Percentiles rank a stretch among this genome's conserved stretches.
Conservation (phyloP, 495 filamentous ascomycete genomes). For the Eremomyces bilateralis region DNA sequence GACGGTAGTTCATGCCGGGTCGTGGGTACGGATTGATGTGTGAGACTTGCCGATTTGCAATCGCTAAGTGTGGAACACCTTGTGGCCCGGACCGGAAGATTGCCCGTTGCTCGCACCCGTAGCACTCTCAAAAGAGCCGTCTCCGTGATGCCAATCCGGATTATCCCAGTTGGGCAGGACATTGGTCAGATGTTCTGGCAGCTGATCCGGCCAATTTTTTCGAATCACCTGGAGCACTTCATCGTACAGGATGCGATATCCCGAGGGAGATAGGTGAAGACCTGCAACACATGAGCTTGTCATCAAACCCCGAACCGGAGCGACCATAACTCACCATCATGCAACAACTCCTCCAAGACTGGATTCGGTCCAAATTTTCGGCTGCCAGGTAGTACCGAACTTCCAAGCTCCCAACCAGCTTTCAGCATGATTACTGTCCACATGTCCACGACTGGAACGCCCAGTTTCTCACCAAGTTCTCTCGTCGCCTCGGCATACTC, state of each 20-base stretch:
- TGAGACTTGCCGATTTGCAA: too few species aligned
- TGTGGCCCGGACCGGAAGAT: too few species aligned
- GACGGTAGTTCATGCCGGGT: too few species aligned
- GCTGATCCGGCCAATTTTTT: conserved; percentile 34
- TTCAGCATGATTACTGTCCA: conserved; percentile 48
- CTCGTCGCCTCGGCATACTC: conserved; percentile 47
- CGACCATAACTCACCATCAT: conserved; percentile 30
- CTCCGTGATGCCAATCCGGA: too few species aligned
- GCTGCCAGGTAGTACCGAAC: conserved; percentile 29
- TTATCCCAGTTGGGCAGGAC: conserved; percentile 32
- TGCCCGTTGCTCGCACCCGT: too few species aligned
- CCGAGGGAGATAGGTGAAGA: conserved; percentile 39
- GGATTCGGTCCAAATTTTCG: conserved; percentile 21
- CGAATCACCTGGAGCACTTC: conserved; percentile 31
- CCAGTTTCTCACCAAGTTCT: conserved; percentile 38
- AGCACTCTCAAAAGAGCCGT: too few species aligned
- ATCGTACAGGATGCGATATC: conserved; percentile 36
- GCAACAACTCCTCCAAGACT: conserved; percentile 28
- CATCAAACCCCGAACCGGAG: neutral
- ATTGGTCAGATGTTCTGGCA: conserved; percentile 28
- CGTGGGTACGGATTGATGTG: too few species aligned
- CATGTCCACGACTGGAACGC: conserved; percentile 48
- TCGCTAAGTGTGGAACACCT: too few species aligned
- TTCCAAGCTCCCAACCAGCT: conserved; percentile 40
- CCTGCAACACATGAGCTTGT: conserved; percentile 20